Evolutionary conservation across 2,329 filamentous ascomycete genomes (phyloP), one percentile per base, ranked within the genome.

Genomic region (Fusarium floridanum): DNA sequence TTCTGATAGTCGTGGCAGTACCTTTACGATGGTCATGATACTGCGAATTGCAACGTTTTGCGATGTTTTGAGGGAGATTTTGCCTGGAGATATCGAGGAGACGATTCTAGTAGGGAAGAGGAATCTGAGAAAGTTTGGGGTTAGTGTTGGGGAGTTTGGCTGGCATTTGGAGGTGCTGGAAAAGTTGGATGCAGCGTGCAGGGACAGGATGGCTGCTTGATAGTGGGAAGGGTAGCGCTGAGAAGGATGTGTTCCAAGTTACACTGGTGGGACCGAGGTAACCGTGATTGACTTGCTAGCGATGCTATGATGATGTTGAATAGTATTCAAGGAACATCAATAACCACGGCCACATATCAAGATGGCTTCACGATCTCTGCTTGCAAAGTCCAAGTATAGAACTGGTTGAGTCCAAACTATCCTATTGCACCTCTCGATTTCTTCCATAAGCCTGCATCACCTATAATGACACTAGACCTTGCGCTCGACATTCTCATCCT

Each of bases 21-120:
- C 71, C 0, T 74, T 74, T 8, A 72, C 68, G 0, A 74, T 74
- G 50, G 59, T 22, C 1, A 80, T 80, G 0, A 81, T 78, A 1
- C 71, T 81, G 7, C 79, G 79, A 20, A 79, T 81, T 22, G 71
- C 74, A 0, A 79, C 75, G 1, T 78, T 79, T 1, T 65, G 70
- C 5, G 24, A 60, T 5, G 37, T 61, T 10, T 29, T 74, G 1
- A 8, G 9, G 1, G 48, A 29, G 1, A 60, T 74, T 0, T 4
- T 74, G 3, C 61, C 67, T 0, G 22, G 20, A 0, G 43, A 74
- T 6, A 63, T 74, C 10, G 67, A 74, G 5, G 64, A 64, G 4
- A 43, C 32, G 0, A 74, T 74, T 17, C 0, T 22, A 1, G 8
- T 8, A 0, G 71, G 70, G 6, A 74, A 71, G 59, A 63, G 22